Evolutionary conservation across 2,329 filamentous ascomycete genomes (phyloP).

Genomic region (Botryotinia calthae): DNA sequence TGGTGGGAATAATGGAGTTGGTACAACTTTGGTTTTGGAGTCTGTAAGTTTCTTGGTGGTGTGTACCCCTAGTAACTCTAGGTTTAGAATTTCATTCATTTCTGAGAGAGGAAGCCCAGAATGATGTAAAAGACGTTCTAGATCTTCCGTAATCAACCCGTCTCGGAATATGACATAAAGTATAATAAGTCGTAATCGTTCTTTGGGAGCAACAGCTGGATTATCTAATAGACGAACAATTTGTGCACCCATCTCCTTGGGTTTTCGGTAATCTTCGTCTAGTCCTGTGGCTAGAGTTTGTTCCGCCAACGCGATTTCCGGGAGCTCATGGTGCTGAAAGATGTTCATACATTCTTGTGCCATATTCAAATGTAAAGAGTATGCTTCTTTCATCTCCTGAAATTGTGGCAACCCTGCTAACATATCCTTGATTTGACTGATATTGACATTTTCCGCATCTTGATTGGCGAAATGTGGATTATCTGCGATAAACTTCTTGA

Average conservation of each 20-base stretch:
- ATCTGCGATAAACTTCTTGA: constrained; percentile 84
- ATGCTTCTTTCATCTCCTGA: constrained; percentile 91
- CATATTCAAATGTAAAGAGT: constrained; percentile 93
- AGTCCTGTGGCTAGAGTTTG: constrained; percentile 89
- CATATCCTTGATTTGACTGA: constrained; percentile 97
- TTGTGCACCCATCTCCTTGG: constrained; percentile 83
- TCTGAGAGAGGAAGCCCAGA: constrained; percentile 74
- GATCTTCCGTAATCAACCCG: constrained; percentile 79
- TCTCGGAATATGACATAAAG: constrained; percentile 84
- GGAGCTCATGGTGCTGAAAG: constrained; percentile 80
- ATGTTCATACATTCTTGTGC: constrained; percentile 95
- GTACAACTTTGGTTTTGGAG: constrained; percentile 54
- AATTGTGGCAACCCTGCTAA: constrained; percentile 91
- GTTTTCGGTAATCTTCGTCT: constrained; percentile 88
- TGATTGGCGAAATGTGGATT: constrained; percentile 89
- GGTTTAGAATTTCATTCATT: constrained; percentile 68
- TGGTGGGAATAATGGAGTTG: constrained; percentile 67
- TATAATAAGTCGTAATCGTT: constrained; percentile 80
- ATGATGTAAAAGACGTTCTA: constrained; percentile 80
- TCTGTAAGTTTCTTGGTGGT: constrained; percentile 76
- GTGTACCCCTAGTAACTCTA: constrained; percentile 78
- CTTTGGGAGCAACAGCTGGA: constrained; percentile 65
- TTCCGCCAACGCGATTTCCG: constrained; percentile 83
- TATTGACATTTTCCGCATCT: constrained; percentile 64
- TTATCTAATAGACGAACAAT: constrained; percentile 88